Conservation (phyloP, 768 basidiomycete species). For the Naganishia friedmannii region DNA sequence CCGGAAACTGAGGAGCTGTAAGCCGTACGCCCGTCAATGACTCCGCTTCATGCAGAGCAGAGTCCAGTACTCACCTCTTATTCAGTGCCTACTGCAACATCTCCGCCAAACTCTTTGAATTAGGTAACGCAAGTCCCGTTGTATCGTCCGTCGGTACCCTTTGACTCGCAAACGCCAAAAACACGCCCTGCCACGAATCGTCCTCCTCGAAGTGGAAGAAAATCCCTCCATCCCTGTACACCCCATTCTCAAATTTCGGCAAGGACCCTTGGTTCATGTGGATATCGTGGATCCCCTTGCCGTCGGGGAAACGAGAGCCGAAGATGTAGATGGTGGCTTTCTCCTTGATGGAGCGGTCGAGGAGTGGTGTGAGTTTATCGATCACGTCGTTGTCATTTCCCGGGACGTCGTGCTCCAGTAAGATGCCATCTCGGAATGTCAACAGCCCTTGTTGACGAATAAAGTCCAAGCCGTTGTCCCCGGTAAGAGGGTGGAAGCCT, state of each 20-base stretch:
- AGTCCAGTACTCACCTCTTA: not conserved
- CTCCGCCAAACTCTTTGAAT: slow-evolving; percentile 7
- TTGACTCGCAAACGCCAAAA: slow-evolving; percentile 27
- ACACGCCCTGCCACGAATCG: slow-evolving; percentile 15
- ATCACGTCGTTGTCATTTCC: slow-evolving; percentile 20
- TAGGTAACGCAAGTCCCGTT: slow-evolving; percentile 1
- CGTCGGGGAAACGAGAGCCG: slow-evolving; percentile 3
- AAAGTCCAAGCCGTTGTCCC: slow-evolving; percentile 11
- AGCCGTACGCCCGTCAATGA: no score
- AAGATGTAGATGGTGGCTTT: slow-evolving; percentile 24
- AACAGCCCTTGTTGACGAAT: slow-evolving; percentile 13
- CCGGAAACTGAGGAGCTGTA: no score
- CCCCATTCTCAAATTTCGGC: slow-evolving; percentile 11
- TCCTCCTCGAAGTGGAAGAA: slow-evolving; percentile 25
- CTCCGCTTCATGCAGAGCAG: not conserved
- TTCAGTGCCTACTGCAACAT: no score
- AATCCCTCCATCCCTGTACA: slow-evolving; percentile 12
- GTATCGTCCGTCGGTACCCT: slow-evolving; percentile 21
- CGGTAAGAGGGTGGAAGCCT: slow-evolving; percentile 4
- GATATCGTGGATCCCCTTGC: slow-evolving; percentile 11
- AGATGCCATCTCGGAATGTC: not conserved
- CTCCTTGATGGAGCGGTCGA: slow-evolving; percentile 8
- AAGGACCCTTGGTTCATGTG: slow-evolving; percentile 24
- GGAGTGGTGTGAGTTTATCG: slow-evolving; percentile 6
- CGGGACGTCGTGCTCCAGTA: slow-evolving; percentile 16